These are phyloP conservation scores for Xylaria sp. DNA, from an alignment of 2,329 filamentous ascomycete species.

Conservation along the genomic window DNA sequence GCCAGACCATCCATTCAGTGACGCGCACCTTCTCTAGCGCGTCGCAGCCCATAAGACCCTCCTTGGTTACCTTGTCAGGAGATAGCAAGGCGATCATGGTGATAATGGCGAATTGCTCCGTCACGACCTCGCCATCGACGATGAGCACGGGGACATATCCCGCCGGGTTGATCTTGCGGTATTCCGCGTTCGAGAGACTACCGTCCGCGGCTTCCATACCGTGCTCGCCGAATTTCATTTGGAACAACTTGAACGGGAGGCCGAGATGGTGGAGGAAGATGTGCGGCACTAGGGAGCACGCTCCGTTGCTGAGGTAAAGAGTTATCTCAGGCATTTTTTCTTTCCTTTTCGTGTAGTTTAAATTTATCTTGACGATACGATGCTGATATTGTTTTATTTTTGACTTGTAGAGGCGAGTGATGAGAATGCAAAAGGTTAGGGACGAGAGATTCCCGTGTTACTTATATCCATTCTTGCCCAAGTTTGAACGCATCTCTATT, in stretches of 20 bases:
- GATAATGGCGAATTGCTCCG: slow-evolving; percentile 43
- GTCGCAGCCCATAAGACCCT: slow-evolving; percentile 33
- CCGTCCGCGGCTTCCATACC: slow-evolving; percentile 40
- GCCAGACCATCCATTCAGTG: slow-evolving; percentile 43
- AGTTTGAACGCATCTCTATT: not conserved
- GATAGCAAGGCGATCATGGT: slow-evolving; percentile 41
- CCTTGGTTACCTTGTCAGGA: slow-evolving; percentile 4
- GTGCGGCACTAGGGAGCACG: slow-evolving; percentile 42
- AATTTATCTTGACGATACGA: not conserved
- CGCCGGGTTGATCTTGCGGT: slow-evolving; percentile 39
- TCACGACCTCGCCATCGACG: slow-evolving; percentile 40
- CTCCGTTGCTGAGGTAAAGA: slow-evolving; percentile 40
- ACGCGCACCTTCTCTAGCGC: slow-evolving; percentile 35
- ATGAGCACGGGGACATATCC: slow-evolving; percentile 43
- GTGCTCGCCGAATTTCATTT: slow-evolving; percentile 28
- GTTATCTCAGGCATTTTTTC: slow-evolving; percentile 32
- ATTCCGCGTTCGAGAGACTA: slow-evolving; percentile 39
- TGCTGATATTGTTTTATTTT: too few relatives aligned
- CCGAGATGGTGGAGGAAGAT: slow-evolving; percentile 40
- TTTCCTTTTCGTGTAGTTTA: too few relatives aligned
- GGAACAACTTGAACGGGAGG: slow-evolving; percentile 35
- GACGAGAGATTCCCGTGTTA: not conserved
- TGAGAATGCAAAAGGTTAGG: not conserved
- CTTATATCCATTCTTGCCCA: not conserved
- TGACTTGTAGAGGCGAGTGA: not conserved